Evolutionary conservation across 176 grass and related monocot genomes (phyloP), one percentile per base, ranked within the genome.

Genomic region (Poa pratensis): DNA sequence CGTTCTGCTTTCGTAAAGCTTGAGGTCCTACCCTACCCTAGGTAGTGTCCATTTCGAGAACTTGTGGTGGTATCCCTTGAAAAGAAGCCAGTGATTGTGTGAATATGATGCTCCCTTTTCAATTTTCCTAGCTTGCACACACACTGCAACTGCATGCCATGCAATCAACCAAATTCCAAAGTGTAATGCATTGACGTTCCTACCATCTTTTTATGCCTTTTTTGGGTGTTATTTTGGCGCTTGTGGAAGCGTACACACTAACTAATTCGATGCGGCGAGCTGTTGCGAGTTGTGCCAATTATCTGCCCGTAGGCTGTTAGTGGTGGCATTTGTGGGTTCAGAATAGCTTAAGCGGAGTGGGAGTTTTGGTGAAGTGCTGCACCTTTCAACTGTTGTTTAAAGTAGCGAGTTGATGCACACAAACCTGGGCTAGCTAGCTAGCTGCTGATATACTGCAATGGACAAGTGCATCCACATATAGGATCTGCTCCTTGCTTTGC

Each of bases 1-100:
- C 70, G 6, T 46, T 84, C 26, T 15, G 77, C 87, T 89, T 89
- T 85, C 20, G 20, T 7, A 81, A 85, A 89, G 87, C 19, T 50
- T 80, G 13, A 85, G 77, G 82, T 76, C 87, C 87, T 85, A 76
- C 60, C 43, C 34, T 26, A 7, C 60, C 43, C 34, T 26, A 7
- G 40, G 69, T n/a, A 73, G 5, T 49, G n/a, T 48, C 77, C 48
- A 65, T 73, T 23, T 88, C 73, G 17, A 32, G 52, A 70, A 16
- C 65, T 57, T 26, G 39, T 27, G 39, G 23, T 67, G 60, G 60
- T 30, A 46, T 82, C 30, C 63, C 28, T 18, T 51, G 23, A 40
- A 80, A 74, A 74, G 24, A 43, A 43, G 23, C 7, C 16, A 14
- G 30, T 19, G 17, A 50, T 30, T 30, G 30, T 67, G 64, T 67